Conservation (phyloP, 2,329 filamentous ascomycete species). For the Aspergillus tanneri region DNA sequence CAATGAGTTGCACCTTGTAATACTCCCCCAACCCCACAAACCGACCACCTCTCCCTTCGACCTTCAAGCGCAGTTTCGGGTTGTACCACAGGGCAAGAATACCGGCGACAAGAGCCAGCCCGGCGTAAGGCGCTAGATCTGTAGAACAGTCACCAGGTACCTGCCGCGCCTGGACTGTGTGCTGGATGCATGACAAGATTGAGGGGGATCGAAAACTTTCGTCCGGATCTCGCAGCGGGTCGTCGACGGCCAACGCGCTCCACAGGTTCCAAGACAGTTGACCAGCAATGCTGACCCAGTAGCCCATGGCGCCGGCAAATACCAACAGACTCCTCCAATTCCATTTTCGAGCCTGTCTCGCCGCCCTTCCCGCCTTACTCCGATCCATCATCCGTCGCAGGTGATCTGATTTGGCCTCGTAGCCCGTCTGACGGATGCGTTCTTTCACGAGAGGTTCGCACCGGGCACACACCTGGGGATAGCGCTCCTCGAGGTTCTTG, state of each 20-base stretch:
- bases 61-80: slow-evolving; percentile 46
- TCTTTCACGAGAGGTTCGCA: slow-evolving; percentile 74
- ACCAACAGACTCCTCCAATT: slow-evolving; percentile 48
- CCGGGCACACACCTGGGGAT: slow-evolving; percentile 81
- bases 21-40: slow-evolving; percentile 46
- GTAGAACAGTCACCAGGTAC: slow-evolving; percentile 30
- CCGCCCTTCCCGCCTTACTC: slow-evolving; percentile 42
- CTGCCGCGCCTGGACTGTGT: slow-evolving; percentile 18
- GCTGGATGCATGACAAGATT: slow-evolving; percentile 22
- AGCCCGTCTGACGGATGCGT: slow-evolving; percentile 68
- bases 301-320: slow-evolving; percentile 43
- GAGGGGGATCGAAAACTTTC: slow-evolving; percentile 17
- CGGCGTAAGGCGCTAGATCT: slow-evolving; percentile 36
- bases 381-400: slow-evolving; percentile 72
- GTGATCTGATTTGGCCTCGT: slow-evolving; percentile 81
- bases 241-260: slow-evolving; percentile 29
- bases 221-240: slow-evolving; percentile 14
- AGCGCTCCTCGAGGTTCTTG: slow-evolving; percentile 71
- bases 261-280: slow-evolving; percentile 46
- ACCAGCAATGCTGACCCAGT: slow-evolving; percentile 44
- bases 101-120: slow-evolving; percentile 42
- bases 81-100: slow-evolving; percentile 52
- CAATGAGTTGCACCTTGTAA: slow-evolving; percentile 48
- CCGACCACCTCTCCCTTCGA: slow-evolving; percentile 42
- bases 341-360: slow-evolving; percentile 33